Percentiles rank a stretch among this genome's conserved stretches.
phyloP scores from a whole-genome alignment of 139 green algal species.

The Marvania coccoides region DNA sequence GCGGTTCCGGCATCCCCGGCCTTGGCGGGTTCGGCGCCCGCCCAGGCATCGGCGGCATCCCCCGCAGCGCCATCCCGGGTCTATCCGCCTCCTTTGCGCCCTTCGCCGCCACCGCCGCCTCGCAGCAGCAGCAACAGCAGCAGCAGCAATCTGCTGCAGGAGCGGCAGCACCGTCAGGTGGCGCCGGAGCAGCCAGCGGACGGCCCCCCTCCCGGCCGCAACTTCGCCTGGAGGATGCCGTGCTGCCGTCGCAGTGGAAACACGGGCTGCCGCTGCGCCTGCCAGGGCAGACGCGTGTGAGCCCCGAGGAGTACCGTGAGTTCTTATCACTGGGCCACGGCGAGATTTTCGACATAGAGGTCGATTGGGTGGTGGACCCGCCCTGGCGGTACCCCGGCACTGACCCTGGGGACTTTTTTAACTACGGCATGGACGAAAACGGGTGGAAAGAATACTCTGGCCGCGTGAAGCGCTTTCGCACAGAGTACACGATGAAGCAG shows the following conservation, averaged over 20 bases:
- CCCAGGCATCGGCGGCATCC: constrained; percentile 18
- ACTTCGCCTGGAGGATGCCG: constrained; percentile 18
- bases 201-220: neutral
- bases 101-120: neutral
- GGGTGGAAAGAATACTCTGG: constrained; percentile 67
- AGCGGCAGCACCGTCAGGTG: neutral
- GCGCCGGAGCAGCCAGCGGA: neutral
- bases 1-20: neutral
- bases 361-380: constrained; percentile 67
- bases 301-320: constrained; percentile 81
- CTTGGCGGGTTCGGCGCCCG: neutral
- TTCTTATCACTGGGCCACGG: constrained; percentile 82
- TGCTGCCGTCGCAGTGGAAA: constrained; percentile 47
- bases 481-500: constrained; percentile 38
- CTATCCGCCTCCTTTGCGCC: neutral
- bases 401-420: constrained; percentile 78
- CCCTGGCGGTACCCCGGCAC: constrained; percentile 59
- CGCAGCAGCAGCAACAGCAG: neutral
- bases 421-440: constrained; percentile 66
- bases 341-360: constrained; percentile 77
- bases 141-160: neutral
- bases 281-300: constrained; percentile 72
- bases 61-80: constrained; percentile 19
- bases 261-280: constrained; percentile 62
- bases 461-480: constrained; percentile 41